Conservation (phyloP, 2,329 filamentous ascomycete genomes). For the Didymella glomerata region DNA sequence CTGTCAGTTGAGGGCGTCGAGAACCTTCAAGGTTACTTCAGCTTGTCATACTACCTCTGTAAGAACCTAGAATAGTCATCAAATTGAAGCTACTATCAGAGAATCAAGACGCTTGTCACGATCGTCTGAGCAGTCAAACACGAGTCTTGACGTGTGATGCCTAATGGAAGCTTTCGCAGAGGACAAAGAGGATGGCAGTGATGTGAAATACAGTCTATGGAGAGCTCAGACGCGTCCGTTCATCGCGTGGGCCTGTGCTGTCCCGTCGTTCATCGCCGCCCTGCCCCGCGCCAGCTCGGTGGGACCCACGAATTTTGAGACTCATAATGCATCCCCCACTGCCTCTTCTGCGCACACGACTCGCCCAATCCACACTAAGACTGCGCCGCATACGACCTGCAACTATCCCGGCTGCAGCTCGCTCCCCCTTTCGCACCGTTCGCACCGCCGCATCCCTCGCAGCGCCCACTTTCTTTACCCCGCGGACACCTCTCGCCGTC, state of each 20-base stretch:
- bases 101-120: background rate
- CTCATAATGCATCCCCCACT: slow-evolving; percentile 23
- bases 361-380: slow-evolving; percentile 28
- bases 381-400: slow-evolving; percentile 19
- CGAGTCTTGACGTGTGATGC: background rate
- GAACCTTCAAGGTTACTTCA: background rate
- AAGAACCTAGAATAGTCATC: background rate
- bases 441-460: slow-evolving; percentile 22
- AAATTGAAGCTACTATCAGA: background rate
- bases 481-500: slow-evolving; percentile 39
- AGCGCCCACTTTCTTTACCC: slow-evolving; percentile 44
- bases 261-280: slow-evolving; percentile 31
- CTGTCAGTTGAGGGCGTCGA: background rate
- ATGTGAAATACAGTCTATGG: background rate
- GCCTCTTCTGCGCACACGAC: slow-evolving; percentile 34
- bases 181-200: background rate
- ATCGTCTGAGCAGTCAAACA: background rate
- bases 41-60: background rate
- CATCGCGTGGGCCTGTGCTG: slow-evolving; percentile 33
- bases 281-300: slow-evolving; percentile 13
- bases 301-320: slow-evolving; percentile 28
- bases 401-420: slow-evolving; percentile 11
- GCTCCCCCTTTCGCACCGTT: slow-evolving; percentile 16
- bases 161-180: background rate
- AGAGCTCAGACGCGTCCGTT: slow-evolving; percentile 17